These are phyloP conservation scores for Kwoniella bestiolae DNA, from an alignment of 768 basidiomycete genomes.

Conservation along the genomic window DNA sequence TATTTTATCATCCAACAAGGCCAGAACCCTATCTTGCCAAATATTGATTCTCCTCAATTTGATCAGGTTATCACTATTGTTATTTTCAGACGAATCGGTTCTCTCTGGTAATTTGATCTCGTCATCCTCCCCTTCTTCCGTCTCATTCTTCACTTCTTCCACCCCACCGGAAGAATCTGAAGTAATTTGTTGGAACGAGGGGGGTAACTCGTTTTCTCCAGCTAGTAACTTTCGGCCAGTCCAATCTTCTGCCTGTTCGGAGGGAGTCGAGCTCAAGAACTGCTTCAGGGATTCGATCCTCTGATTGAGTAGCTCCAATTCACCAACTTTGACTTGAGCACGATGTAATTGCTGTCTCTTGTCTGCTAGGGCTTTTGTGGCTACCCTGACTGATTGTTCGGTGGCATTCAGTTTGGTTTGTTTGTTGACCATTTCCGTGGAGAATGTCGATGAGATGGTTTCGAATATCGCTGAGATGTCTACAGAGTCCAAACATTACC, in stretches of 20 bases:
- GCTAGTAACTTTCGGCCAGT: constrained; percentile 68
- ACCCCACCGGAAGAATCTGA: no score
- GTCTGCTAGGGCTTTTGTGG: constrained; percentile 87
- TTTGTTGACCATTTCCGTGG: constrained; percentile 79
- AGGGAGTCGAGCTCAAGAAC: constrained; percentile 66
- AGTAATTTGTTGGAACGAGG: background rate
- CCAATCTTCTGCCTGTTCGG: constrained; percentile 62
- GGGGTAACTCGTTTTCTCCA: constrained; percentile 39
- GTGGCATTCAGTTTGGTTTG: constrained; percentile 85
- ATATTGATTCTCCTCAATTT: constrained; percentile 73
- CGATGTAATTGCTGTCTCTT: constrained; percentile 80
- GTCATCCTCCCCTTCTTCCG: constrained; percentile 52
- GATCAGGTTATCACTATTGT: constrained; percentile 67
- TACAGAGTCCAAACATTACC: no score
- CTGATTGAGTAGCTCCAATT: constrained; percentile 80
- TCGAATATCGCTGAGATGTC: constrained; percentile 88
- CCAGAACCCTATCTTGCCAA: constrained; percentile 82
- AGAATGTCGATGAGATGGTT: constrained; percentile 75
- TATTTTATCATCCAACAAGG: constrained; percentile 72
- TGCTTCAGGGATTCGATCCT: constrained; percentile 82
- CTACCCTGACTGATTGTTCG: constrained; percentile 81
- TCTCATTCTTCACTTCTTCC: background rate
- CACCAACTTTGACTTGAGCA: constrained; percentile 73
- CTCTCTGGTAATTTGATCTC: constrained; percentile 44
- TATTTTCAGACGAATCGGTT: constrained; percentile 24